A percentile compares a stretch with the other conserved stretches of the same genome.
phyloP scores from a whole-genome alignment of 2,329 filamentous ascomycete genomes.

The Calycina herbarum region DNA sequence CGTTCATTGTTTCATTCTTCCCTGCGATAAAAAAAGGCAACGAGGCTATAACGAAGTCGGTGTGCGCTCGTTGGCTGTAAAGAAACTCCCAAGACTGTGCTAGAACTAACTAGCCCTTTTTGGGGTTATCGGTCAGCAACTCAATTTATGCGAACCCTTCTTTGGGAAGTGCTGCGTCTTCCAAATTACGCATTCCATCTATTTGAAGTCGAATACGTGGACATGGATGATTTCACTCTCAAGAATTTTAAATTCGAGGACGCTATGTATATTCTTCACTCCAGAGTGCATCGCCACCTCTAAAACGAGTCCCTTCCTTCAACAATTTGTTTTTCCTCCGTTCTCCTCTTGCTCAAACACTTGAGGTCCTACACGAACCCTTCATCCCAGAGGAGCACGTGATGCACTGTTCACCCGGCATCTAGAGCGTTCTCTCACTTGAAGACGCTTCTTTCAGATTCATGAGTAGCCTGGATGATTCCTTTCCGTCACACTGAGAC shows the following conservation, averaged over 20 bases:
- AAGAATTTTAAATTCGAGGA: background rate
- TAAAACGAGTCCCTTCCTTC: background rate
- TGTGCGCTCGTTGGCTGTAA: background rate
- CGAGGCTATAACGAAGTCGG: slow-evolving; percentile 6
- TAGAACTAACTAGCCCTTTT: background rate
- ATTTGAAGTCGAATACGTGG: slow-evolving; percentile 1
- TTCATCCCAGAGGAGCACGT: background rate
- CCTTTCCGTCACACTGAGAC: background rate
- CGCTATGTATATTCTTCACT: background rate
- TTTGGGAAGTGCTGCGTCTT: background rate
- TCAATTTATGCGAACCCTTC: background rate
- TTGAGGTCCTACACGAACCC: background rate
- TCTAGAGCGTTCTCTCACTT: background rate
- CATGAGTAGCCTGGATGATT: background rate
- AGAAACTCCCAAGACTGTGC: background rate
- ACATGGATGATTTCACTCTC: background rate
- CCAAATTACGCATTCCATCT: background rate
- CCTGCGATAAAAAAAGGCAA: slow-evolving; percentile 7
- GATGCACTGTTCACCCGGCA: background rate
- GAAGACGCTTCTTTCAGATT: background rate
- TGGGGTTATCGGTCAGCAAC: background rate
- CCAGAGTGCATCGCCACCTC: background rate
- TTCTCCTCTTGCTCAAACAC: background rate
- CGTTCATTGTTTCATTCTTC: slow-evolving; percentile 20
- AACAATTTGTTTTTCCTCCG: background rate